Evolutionary conservation across 192 early-diverging fungal genomes (phyloP).

Genomic region (Coemansia sp.): DNA sequence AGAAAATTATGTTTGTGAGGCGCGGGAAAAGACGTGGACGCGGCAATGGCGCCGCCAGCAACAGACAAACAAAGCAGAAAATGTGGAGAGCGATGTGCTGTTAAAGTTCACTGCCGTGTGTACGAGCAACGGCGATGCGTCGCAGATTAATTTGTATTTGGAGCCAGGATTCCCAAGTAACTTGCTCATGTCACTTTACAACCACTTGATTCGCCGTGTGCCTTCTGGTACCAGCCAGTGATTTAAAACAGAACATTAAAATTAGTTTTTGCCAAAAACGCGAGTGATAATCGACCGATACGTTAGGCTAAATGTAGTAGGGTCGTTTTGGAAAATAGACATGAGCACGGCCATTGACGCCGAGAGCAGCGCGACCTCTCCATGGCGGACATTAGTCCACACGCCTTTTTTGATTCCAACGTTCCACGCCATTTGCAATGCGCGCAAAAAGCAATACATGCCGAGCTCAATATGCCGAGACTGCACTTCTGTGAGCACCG

Average conservation of each 20-base stretch:
- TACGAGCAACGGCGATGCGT: not conserved
- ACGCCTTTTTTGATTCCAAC: conserved; percentile 58
- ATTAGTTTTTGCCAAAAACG: conserved; percentile 76
- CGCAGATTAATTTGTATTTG: conserved; percentile 11
- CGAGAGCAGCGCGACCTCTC: conserved; percentile 73
- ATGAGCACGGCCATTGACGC: conserved; percentile 74
- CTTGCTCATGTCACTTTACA: conserved; percentile 35
- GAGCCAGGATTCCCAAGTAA: conserved; percentile 15
- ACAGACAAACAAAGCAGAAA: not conserved
- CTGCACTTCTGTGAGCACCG: conserved; percentile 62
- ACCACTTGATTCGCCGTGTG: conserved; percentile 14
- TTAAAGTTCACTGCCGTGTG: conserved; percentile 42
- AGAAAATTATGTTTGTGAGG: conserved; percentile 5
- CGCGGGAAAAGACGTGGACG: conserved; percentile 30
- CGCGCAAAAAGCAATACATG: conserved; percentile 81
- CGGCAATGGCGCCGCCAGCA: conserved; percentile 26
- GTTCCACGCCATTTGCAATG: conserved; percentile 72
- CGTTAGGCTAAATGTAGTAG: conserved; percentile 65
- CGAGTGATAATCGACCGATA: conserved; percentile 79
- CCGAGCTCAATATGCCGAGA: conserved; percentile 75
- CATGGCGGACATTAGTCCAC: conserved; percentile 63
- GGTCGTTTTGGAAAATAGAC: conserved; percentile 80
- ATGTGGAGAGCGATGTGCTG: not conserved
- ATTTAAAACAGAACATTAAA: not conserved
- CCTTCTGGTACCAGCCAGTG: not conserved